Evolutionary conservation across 371 early-diverging fungal genomes (phyloP), one percentile per base, ranked within the genome.

Genomic region (Mortierella sp.): DNA sequence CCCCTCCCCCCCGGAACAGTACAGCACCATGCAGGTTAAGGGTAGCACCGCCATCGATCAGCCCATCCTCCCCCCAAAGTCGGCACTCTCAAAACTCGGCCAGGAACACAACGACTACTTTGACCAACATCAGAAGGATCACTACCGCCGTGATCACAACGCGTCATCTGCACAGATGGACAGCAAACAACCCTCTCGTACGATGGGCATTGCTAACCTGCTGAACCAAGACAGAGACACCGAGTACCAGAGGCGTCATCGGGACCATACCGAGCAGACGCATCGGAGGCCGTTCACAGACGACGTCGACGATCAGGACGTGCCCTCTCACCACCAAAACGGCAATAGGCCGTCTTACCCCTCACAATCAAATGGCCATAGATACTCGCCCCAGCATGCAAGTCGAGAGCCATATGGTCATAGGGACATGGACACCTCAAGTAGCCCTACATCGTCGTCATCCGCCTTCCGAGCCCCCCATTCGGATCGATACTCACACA

Each of bases 191-290:
- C 65, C 51, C 19, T 71, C 72, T 3, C 72, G 72, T 26, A n/a
- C n/a, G n/a, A 71, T 71, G 9, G 50, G 61, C 19, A 65, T 71
- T 46, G 61, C 72, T 1, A 71, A 65, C 52, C 58, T 71, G 16
- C 72, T 71, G 23, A 64, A 64, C 45, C 43, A 55, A 27, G 58
- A 59, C 49, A 31, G 42, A 30, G 14, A 19, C 31, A 42, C 18
- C 10, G 21, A n/a, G n/a, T n/a, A n/a, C n/a, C 46, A 1, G 54
- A 48, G 39, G 42, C 55, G 56, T 38, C 62, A n/a, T 14, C 50
- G 16, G 31, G 10, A 45, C 10, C 54, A 49, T 5, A 48, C 16
- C 48, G 41, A 9, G 13, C n/a, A n/a, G n/a, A n/a, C n/a, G n/a
- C n/a, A n/a, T n/a, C n/a, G n/a, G n/a, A n/a, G n/a, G n/a, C n/a